phyloP scores from a whole-genome alignment of 148 eudicot species.

The Dianthus caryophyllus region DNA sequence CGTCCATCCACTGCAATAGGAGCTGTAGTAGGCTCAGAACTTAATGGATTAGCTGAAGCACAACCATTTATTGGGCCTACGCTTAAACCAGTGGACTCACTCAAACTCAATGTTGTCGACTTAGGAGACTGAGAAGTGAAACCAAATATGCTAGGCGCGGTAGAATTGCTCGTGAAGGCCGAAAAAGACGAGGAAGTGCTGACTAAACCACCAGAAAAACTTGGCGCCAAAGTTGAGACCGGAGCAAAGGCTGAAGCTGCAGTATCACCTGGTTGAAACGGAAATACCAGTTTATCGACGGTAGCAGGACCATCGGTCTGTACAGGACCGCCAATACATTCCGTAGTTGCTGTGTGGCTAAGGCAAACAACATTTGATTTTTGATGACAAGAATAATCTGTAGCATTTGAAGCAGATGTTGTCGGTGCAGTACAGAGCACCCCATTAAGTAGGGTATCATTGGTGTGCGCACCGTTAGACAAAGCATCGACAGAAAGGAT shows the following conservation, averaged over 20 bases:
- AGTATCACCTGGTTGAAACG: conserved; percentile 20
- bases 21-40: conserved; percentile 29
- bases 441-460: conserved; percentile 28
- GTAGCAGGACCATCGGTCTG: conserved; percentile 32
- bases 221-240: conserved; percentile 22
- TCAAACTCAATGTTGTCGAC: conserved; percentile 25
- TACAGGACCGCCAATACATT: conserved; percentile 20
- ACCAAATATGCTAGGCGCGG: conserved; percentile 33
- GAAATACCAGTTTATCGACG: conserved; percentile 18
- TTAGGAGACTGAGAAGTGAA: conserved; percentile 27
- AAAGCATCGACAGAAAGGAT: conserved; percentile 21
- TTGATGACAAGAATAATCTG: conserved; percentile 22
- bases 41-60: conserved; percentile 20
- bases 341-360: conserved; percentile 27
- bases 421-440: conserved; percentile 33
- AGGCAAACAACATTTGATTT: conserved; percentile 12
- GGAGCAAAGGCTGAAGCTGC: conserved; percentile 17
- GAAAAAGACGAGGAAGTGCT: conserved; percentile 27
- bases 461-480: conserved; percentile 24
- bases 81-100: conserved; percentile 22
- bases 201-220: conserved; percentile 19
- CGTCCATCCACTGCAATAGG: conserved; percentile 27
- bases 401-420: conserved; percentile 16
- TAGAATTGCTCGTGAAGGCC: conserved; percentile 24
- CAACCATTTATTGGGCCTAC: conserved; percentile 31